Conservation (phyloP, 179 eudicot genomes). For the Spergularia azorica region DNA sequence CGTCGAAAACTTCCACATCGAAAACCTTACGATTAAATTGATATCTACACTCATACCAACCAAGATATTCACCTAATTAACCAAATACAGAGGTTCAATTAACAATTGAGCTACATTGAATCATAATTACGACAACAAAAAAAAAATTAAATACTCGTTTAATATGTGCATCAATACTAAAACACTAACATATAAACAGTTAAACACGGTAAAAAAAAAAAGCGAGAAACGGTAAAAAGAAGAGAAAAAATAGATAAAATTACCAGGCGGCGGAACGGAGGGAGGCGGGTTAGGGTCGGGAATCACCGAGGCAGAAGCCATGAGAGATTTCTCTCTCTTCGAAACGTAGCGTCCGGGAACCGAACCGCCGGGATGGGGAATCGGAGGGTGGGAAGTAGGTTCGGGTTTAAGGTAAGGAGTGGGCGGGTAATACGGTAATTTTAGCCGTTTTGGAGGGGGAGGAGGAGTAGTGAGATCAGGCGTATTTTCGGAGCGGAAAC, state of each 20-base stretch:
- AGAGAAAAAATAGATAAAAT: neutral
- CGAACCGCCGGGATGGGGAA: slow-evolving; percentile 39
- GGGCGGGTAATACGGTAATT: slow-evolving; percentile 24
- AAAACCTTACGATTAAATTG: no score
- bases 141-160: neutral
- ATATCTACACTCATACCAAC: no score
- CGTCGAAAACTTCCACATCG: no score
- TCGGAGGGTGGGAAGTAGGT: slow-evolving; percentile 18
- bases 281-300: slow-evolving; percentile 10
- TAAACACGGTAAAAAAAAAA: neutral
- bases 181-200: neutral
- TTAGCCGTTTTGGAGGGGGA: slow-evolving; percentile 48
- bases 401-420: neutral
- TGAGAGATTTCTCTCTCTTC: slow-evolving; percentile 61
- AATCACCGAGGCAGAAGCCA: slow-evolving; percentile 39
- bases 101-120: neutral
- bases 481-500: neutral
- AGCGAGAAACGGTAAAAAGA: neutral
- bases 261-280: slow-evolving; percentile 43
- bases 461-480: slow-evolving; percentile 12
- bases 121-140: neutral
- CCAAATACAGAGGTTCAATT: neutral
- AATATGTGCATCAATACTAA: neutral
- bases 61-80: no score
- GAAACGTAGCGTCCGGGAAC: slow-evolving; percentile 63